Base-by-base conservation (phyloP, 2,329 filamentous ascomycete species). In the Phialocephala sp. region DNA sequence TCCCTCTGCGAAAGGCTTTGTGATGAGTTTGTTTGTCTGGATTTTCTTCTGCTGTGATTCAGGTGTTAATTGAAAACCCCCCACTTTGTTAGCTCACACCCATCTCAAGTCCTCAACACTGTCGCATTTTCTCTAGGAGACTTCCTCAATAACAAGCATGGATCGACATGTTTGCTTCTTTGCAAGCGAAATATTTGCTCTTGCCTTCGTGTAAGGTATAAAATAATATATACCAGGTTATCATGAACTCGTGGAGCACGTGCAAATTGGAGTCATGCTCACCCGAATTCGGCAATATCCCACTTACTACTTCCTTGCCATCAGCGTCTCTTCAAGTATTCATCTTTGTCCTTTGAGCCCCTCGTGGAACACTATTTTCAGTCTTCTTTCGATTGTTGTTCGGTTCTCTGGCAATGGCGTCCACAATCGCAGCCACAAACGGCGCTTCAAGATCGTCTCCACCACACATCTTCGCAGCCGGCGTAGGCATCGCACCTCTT, bases 201-300 rank as follows among this genome's bases (percentile, higher is more conserved):
- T n/a, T n/a, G n/a, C n/a, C n/a, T n/a, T n/a, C n/a, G 27, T 32
- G 27, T 6, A 32, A 32, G 27, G 6, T 32, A 32, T 32, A 6
- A 32, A 6, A 32, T 32, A 6, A 32, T 32, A 32, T 32, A 32
- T 6, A 32, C 6, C 27, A 3, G 6, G 27, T 18, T 43, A 14
- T 43, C 41, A 43, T 43, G 41, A n/a, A 43, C 6, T 43, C 14
- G n/a, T 43, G 12, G n/a, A 43, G 41, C 41, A 43, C 41, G 41
- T 43, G 41, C n/a, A n/a, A 15, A n/a, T 8, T n/a, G 5, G 41
- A 43, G 41, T 43, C 45, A 50, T 24, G 22, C 22, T 32, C 27
- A 32, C 45, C 45, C 45, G 45, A 50, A 50, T 18, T 50, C 45
- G 45, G 45, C 45, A 22, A 24, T 20, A 50, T 50, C 45, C 22